Conservation (phyloP, 495 filamentous ascomycete genomes). For the Penicillium cinerascens region DNA sequence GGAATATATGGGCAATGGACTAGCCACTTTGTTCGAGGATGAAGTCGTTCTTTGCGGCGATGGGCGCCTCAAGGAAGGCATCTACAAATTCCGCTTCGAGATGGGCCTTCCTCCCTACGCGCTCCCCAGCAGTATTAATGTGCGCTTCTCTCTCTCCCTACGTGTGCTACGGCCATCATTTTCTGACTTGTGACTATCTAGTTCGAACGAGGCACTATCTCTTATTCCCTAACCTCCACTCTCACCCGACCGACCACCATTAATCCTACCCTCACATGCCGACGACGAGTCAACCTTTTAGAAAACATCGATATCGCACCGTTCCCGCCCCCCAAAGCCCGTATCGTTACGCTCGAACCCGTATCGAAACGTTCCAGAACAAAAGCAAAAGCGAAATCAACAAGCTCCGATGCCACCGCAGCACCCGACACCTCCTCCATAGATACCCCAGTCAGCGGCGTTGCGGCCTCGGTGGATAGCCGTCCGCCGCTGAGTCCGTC, state of each 20-base stretch:
- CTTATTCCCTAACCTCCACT: constrained; percentile 84
- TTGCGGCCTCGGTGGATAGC: constrained; percentile 24
- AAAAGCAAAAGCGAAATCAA: constrained; percentile 35
- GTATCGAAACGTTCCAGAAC: constrained; percentile 54
- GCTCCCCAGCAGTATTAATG: constrained; percentile 90
- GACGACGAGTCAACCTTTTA: constrained; percentile 71
- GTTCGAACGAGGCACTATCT: constrained; percentile 94
- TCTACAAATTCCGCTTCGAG: constrained; percentile 93
- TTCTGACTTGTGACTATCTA: constrained; percentile 35
- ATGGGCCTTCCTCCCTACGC: constrained; percentile 72
- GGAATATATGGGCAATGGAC: constrained; percentile 77
- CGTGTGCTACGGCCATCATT: not conserved
- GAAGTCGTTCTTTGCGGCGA: constrained; percentile 89
- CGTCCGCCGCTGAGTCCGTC: constrained; percentile 51
- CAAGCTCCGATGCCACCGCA: constrained; percentile 30
- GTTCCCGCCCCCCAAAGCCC: constrained; percentile 58
- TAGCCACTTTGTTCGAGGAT: constrained; percentile 84
- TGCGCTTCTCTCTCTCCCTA: constrained; percentile 46
- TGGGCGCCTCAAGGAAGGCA: constrained; percentile 75
- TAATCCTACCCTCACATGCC: constrained; percentile 70
- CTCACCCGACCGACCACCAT: constrained; percentile 88
- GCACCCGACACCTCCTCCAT: constrained; percentile 35
- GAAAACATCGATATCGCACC: constrained; percentile 66
- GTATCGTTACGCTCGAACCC: constrained; percentile 79
- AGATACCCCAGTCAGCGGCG: constrained; percentile 31